Evolutionary conservation across 2,329 filamentous ascomycete species (phyloP), one percentile per base, ranked within the genome.

Genomic region (Neopestalotiopsis sp.): DNA sequence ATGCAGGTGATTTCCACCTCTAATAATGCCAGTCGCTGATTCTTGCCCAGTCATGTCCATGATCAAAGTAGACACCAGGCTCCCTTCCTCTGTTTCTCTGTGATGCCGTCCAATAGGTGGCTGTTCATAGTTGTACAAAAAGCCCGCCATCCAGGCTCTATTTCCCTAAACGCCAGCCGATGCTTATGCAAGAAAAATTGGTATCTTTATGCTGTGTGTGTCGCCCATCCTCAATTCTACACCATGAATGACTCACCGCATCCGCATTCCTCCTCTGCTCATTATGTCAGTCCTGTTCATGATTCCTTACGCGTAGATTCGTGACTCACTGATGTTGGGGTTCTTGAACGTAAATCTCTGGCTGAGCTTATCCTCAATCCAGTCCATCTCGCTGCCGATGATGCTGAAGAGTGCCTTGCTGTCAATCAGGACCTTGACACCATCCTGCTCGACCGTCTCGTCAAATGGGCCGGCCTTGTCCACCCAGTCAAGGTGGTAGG

Each of bases 321-420:
- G 40, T 30, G 38, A 91, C 95, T 89, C 84, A 97, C 95, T 99
- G 79, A 98, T 98, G 78, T 99, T 99, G 2, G 96, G 96, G 80
- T 99, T 99, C 79, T 90, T 91, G 83, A 99, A 99, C 65, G 97
- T 91, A 81, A 99, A 99, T 72, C 93, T 88, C 81, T 95, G 89
- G 79, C 92, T 97, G 72, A 99, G 83, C 84, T 97, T 97, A 76
- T 98, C 96, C 82, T 98, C 95, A 12, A 95, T 87, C 95, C 95
- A 99, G 78, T 99, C 96, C 96, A 99, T 99, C 83, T 98, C 95
- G 78, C 93, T 97, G 4, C 96, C 96, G 75, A 99, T 98, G 67
- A 99, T 98, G 81, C 95, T 98, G 79, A 99, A 95, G 64, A 99
- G 84, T 57, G 96, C 96, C 84, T 98, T 98, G 86, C 94, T 97